phyloP scores from a whole-genome alignment of 2,329 filamentous ascomycete species.

The Cytospora chrysosperma region DNA sequence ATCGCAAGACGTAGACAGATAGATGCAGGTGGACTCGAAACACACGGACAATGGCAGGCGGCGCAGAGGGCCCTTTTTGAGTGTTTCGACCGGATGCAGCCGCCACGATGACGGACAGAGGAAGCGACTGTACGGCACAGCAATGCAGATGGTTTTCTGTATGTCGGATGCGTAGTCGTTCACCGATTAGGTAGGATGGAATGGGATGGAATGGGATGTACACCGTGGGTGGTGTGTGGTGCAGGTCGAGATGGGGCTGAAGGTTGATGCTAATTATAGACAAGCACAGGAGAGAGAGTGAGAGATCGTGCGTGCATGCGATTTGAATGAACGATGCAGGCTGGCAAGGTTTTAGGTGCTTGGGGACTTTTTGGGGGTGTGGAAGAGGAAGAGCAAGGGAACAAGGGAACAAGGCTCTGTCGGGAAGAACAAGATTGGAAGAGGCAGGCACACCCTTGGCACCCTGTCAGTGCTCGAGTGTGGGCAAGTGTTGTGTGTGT shows the following conservation, averaged over 20 bases:
- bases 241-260: constrained; percentile 13
- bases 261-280: constrained; percentile 17
- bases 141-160: background rate
- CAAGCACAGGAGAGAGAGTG: constrained; percentile 14
- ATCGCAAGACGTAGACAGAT: constrained; percentile 11
- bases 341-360: constrained; percentile 10
- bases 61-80: constrained; percentile 24
- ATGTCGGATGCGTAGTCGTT: constrained; percentile 11
- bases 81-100: constrained; percentile 17
- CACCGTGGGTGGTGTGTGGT: background rate
- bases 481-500: background rate
- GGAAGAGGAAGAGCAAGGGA: constrained; percentile 34
- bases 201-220: constrained; percentile 9
- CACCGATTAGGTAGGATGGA: constrained; percentile 11
- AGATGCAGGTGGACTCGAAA: constrained; percentile 17
- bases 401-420: constrained; percentile 44
- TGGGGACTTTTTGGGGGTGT: constrained; percentile 1
- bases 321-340: constrained; percentile 10
- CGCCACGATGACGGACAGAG: constrained; percentile 1
- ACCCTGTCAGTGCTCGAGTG: background rate
- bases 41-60: constrained; percentile 13
- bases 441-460: background rate
- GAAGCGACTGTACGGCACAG: background rate
- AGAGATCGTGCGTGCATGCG: constrained; percentile 12
- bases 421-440: background rate